phyloP scores from a whole-genome alignment of 352 stramenopile species.

The Aphanomyces stellatus region DNA sequence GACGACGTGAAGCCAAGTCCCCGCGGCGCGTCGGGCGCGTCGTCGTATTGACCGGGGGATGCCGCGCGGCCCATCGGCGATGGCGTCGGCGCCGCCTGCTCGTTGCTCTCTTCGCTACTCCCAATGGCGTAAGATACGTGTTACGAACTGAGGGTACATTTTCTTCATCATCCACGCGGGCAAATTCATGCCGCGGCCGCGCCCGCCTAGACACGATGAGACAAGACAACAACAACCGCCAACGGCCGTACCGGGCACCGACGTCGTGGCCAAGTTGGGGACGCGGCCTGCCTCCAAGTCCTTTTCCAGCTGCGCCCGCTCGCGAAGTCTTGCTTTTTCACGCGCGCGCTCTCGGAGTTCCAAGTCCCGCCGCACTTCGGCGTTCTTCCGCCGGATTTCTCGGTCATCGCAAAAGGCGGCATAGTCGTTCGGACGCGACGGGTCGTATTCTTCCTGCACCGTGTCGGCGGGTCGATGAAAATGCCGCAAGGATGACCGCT shows the following conservation, averaged over 20 bases:
- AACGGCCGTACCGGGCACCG: slow-evolving; percentile 29
- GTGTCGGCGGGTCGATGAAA: slow-evolving; percentile 25
- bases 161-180: slow-evolving; percentile 91
- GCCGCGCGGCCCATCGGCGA: background rate
- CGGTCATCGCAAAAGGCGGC: slow-evolving; percentile 79
- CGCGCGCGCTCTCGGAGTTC: slow-evolving; percentile 65
- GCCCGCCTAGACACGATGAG: slow-evolving; percentile 45
- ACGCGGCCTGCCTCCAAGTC: slow-evolving; percentile 60
- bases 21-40: background rate
- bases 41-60: background rate
- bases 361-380: slow-evolving; percentile 74
- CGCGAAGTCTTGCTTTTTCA: slow-evolving; percentile 46
- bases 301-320: slow-evolving; percentile 57
- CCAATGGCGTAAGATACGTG: background rate
- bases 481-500: too few species aligned
- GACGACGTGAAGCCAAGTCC: background rate
- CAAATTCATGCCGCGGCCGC: slow-evolving; percentile 84
- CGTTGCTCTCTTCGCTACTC: background rate
- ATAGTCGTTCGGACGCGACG: slow-evolving; percentile 82
- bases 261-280: slow-evolving; percentile 30
- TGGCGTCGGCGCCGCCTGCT: background rate
- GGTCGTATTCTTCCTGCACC: slow-evolving; percentile 84
- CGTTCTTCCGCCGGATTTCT: slow-evolving; percentile 58
- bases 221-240: too few species aligned
- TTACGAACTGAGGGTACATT: slow-evolving; percentile 37